These are phyloP conservation scores for Cryptosporidium baileyi DNA, from an alignment of 169 alveolate genomes.

Conservation along the genomic window DNA sequence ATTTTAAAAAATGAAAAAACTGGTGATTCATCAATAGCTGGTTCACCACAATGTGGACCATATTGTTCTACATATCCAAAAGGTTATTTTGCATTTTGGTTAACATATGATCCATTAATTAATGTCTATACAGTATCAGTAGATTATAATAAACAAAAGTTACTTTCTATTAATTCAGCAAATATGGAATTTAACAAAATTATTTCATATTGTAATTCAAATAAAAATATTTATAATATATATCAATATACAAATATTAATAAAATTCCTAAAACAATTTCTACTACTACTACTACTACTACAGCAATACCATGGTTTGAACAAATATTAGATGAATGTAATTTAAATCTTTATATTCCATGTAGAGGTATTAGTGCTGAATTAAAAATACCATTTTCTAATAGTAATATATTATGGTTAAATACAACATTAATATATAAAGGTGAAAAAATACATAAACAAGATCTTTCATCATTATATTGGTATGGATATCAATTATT, in stretches of 20 bases:
- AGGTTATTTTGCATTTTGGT: slow-evolving; percentile 58
- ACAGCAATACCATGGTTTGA: slow-evolving; percentile 48
- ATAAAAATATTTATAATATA: neutral
- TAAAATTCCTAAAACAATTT: slow-evolving; percentile 2
- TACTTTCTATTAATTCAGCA: neutral
- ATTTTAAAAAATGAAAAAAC: slow-evolving; percentile 8
- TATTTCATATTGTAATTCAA: neutral
- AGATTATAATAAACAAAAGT: slow-evolving; percentile 1
- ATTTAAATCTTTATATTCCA: neutral
- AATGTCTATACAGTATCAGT: slow-evolving; percentile 10
- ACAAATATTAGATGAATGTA: slow-evolving; percentile 40
- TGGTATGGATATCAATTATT: slow-evolving; percentile 39
- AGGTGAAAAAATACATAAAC: neutral
- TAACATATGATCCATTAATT: neutral
- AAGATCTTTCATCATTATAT: neutral
- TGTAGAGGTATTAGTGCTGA: slow-evolving; percentile 29
- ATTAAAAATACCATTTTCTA: neutral
- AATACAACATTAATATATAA: neutral
- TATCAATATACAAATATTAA: slow-evolving; percentile 11
- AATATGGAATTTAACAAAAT: neutral
- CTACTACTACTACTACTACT: slow-evolving; percentile 58
- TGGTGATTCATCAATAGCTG: neutral
- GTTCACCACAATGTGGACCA: slow-evolving; percentile 68
- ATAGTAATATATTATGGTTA: slow-evolving; percentile 24
- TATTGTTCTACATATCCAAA: slow-evolving; percentile 55